Evolutionary conservation across 345 rosid species (phyloP).

Genomic region (Nasturtium officinale): DNA sequence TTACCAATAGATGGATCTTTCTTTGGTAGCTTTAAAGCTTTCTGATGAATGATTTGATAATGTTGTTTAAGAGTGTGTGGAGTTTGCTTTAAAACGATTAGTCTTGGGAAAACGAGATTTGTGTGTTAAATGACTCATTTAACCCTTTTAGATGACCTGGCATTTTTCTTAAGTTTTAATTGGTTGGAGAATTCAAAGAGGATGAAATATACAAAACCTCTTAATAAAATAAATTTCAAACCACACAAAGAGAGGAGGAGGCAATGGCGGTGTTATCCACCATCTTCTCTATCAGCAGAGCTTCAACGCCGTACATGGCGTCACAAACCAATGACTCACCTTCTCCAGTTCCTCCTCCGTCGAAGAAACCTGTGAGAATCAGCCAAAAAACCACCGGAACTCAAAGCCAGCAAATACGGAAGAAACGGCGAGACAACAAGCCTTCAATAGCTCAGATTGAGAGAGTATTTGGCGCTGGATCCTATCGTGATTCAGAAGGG

Average conservation of each 20-base stretch:
- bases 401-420: conserved; percentile 26
- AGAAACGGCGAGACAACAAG: conserved; percentile 42
- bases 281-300: conserved; percentile 32
- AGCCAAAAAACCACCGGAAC: conserved; percentile 7
- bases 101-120: conserved; percentile 20
- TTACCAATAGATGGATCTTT: conserved; percentile 11
- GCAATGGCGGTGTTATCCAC: conserved; percentile 48
- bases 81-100: conserved; percentile 35
- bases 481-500: conserved; percentile 71
- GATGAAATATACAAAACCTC: conserved; percentile 1
- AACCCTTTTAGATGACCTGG: background rate
- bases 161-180: background rate
- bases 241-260: conserved; percentile 29
- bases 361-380: conserved; percentile 19
- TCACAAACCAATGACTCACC: conserved; percentile 30
- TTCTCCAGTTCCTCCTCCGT: conserved; percentile 25
- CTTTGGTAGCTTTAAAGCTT: conserved; percentile 18
- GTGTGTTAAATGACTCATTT: background rate
- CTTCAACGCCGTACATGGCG: conserved; percentile 29
- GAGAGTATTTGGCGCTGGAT: conserved; percentile 81
- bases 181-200: background rate
- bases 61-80: conserved; percentile 39
- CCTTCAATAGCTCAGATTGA: conserved; percentile 61
- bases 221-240: background rate
- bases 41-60: conserved; percentile 7